Evolutionary conservation across 768 basidiomycete species (phyloP).

Genomic region (Gloeopeniophorella convolvens): DNA sequence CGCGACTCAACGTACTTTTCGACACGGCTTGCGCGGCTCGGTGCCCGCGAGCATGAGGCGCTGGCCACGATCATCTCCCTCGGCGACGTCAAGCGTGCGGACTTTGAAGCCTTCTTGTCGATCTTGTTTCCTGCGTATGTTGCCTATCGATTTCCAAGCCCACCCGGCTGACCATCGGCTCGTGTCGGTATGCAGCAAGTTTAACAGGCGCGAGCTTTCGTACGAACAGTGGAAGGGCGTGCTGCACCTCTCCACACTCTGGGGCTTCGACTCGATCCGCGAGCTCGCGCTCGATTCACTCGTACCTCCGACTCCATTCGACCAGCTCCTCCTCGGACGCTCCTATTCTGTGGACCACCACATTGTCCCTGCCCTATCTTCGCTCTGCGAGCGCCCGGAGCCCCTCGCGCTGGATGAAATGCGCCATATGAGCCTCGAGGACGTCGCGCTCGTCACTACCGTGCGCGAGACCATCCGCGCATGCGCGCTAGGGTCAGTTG

Average conservation of each 20-base stretch:
- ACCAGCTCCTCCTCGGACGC: constrained; percentile 2
- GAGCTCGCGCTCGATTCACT: constrained; percentile 4
- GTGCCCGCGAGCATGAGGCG: too few species aligned
- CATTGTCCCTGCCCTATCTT: not conserved
- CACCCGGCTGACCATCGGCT: too few species aligned
- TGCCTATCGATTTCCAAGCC: too few species aligned
- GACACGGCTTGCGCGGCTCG: too few species aligned
- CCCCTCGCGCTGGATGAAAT: not conserved
- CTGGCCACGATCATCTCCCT: too few species aligned
- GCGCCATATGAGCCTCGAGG: not conserved
- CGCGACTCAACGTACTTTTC: too few species aligned
- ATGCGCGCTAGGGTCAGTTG: not conserved
- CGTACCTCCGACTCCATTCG: not conserved
- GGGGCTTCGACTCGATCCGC: constrained; percentile 13
- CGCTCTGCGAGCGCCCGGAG: not conserved
- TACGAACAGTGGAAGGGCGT: constrained; percentile 12
- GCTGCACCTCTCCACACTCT: constrained; percentile 5
- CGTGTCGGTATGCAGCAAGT: too few species aligned
- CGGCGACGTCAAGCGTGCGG: too few species aligned
- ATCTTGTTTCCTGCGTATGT: too few species aligned
- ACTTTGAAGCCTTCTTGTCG: too few species aligned
- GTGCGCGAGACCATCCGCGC: constrained; percentile 2
- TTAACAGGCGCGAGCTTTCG: not conserved
- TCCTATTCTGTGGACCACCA: not conserved
- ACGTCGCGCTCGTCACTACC: not conserved